phyloP scores from a whole-genome alignment of 2,329 filamentous ascomycete species.

The Fusarium circinatum region DNA sequence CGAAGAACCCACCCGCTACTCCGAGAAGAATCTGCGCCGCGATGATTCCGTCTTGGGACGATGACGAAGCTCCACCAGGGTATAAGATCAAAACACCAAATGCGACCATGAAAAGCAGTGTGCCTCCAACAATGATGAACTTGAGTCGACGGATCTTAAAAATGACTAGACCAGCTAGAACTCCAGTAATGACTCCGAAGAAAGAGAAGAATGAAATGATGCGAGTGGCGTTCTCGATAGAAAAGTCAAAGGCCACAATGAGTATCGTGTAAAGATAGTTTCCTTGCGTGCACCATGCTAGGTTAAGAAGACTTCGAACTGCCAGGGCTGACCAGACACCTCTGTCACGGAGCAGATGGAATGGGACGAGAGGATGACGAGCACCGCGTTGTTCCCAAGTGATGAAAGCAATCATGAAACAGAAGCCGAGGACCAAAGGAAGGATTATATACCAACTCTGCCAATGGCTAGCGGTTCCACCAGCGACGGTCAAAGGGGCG shows the following conservation, averaged over 20 bases:
- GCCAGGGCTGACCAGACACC: conserved; percentile 69
- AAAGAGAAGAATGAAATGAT: conserved; percentile 66
- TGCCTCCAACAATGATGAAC: conserved; percentile 66
- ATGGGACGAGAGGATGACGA: conserved; percentile 65
- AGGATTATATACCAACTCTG: conserved; percentile 60
- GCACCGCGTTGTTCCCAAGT: conserved; percentile 63
- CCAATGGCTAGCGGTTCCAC: conserved; percentile 61
- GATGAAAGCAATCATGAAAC: conserved; percentile 60
- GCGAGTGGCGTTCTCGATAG: conserved; percentile 63
- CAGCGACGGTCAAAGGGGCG: conserved; percentile 65
- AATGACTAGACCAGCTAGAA: conserved; percentile 62
- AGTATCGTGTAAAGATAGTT: conserved; percentile 70
- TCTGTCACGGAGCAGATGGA: conserved; percentile 67
- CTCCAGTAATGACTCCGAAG: conserved; percentile 64
- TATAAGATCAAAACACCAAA: conserved; percentile 66
- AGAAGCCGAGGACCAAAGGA: conserved; percentile 61
- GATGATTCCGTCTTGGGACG: conserved; percentile 62
- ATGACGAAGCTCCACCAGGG: conserved; percentile 57
- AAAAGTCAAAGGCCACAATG: conserved; percentile 66
- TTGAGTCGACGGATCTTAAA: conserved; percentile 65
- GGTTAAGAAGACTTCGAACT: conserved; percentile 61
- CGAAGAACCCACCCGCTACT: conserved; percentile 67
- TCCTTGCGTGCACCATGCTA: conserved; percentile 67
- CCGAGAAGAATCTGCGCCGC: conserved; percentile 66
- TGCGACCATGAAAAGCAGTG: conserved; percentile 64